A percentile compares a stretch with the other conserved stretches of the same genome.
These are phyloP conservation scores for Polyporus tsugae DNA, from an alignment of 1,284 basidiomycete genomes.

Conservation along the genomic window DNA sequence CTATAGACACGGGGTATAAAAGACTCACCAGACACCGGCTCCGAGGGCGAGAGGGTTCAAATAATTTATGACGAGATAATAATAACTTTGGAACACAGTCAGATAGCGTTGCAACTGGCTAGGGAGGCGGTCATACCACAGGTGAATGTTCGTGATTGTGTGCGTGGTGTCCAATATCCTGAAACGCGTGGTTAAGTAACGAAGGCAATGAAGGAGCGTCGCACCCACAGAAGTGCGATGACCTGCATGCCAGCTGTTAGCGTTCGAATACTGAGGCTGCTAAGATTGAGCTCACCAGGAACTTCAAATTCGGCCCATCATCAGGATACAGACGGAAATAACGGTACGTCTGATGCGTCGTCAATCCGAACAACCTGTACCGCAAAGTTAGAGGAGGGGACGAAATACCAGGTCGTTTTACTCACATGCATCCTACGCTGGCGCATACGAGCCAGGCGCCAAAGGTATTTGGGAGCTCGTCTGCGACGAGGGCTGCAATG, in stretches of 20 bases:
- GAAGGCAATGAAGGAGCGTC: background rate
- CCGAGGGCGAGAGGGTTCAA: background rate
- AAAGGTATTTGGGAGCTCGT: background rate
- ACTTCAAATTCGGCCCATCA: background rate
- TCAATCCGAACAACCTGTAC: slow-evolving; percentile 8
- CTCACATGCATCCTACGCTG: slow-evolving; percentile 7
- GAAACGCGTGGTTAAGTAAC: background rate
- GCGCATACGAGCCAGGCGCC: slow-evolving; percentile 12
- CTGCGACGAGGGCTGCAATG: too few relatives aligned
- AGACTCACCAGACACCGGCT: slow-evolving; percentile 4
- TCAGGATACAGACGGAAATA: slow-evolving; percentile 9
- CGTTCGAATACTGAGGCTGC: background rate
- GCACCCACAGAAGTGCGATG: background rate
- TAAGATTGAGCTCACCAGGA: background rate
- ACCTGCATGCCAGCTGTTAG: background rate
- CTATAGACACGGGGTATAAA: background rate
- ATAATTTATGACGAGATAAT: slow-evolving; percentile 12
- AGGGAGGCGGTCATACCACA: background rate
- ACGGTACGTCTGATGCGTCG: slow-evolving; percentile 12
- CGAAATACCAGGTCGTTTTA: background rate
- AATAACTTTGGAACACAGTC: slow-evolving; percentile 1
- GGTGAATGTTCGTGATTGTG: slow-evolving; percentile 6
- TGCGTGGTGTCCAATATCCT: slow-evolving; percentile 9
- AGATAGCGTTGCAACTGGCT: too few relatives aligned
- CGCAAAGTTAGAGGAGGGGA: too few relatives aligned